Evolutionary conservation across 345 rosid genomes (phyloP), one percentile per base, ranked within the genome.

Genomic region (Salix dunnii): DNA sequence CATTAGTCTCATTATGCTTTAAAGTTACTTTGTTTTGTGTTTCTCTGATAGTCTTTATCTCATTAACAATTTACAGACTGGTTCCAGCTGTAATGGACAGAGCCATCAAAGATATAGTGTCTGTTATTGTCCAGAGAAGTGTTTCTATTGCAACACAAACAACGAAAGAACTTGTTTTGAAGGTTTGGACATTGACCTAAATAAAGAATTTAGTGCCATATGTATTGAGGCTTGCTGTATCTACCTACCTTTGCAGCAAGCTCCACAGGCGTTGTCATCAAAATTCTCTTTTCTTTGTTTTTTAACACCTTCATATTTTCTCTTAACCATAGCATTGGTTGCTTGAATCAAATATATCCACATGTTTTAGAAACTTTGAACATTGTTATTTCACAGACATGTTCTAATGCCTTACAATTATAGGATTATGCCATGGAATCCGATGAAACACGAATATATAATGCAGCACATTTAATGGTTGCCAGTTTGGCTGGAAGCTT

Each of bases 401-500:
- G 8, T 60, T 72, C 49, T 60, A 25, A 31, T 66, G 7, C 70
- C 23, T 58, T 65, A 28, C 28, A 9, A 53, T 70, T 51, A 21
- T 80, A 96, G 99, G 99, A 96, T 83, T 96, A 96, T 86, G 89
- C 97, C 16, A 82, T 87, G 89, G 99, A 96, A 82, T 84, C 91
- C 11, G 99, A 96, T 74, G 98, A 96, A 84, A 87, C 92, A 23
- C 92, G 97, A 18, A 92, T 96, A 70, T 90, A 91, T 84, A 90
- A 87, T 84, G 98, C 99, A 14, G 99, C 97, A 30, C 97, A 94
- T 76, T 87, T 93, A 86, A 96, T 96, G 99, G 99, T 93, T 83
- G 98, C 98, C n/a, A 93, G 98, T 84, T 85, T 96, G 87, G 96
- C 98, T 62, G 99, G 97, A 84, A 96, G 99, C 87, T 80, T 96